Conservation (phyloP, 1,284 basidiomycete species). For the Malassezia slooffiae region DNA sequence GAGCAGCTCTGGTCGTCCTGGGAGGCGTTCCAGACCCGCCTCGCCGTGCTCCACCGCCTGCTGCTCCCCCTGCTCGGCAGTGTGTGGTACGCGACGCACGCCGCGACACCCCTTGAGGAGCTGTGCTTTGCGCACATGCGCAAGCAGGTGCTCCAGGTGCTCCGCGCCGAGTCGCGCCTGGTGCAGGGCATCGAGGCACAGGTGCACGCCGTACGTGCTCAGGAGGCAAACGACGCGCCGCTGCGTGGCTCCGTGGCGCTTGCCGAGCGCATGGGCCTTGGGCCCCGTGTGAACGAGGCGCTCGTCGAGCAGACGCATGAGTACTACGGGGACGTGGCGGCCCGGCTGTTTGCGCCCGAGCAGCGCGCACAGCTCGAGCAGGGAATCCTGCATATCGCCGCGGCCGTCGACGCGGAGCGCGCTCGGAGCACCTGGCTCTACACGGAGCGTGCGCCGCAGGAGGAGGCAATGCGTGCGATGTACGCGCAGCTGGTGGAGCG, state of each 20-base stretch:
- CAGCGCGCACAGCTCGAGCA: no score
- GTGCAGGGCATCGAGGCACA: background rate
- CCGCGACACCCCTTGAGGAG: background rate
- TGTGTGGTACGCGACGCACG: background rate
- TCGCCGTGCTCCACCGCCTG: background rate
- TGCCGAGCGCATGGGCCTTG: background rate
- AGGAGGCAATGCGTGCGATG: slow-evolving; percentile 16
- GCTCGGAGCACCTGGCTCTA: slow-evolving; percentile 23
- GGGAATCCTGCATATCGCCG: background rate
- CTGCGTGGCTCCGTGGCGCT: background rate
- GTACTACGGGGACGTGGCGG: background rate
- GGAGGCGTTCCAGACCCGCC: background rate
- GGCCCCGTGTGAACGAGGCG: background rate
- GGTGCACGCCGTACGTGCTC: background rate
- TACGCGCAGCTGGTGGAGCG: slow-evolving; percentile 19
- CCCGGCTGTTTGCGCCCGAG: no score
- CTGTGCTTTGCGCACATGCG: slow-evolving; percentile 1
- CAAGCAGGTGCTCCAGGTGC: background rate
- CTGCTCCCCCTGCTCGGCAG: background rate
- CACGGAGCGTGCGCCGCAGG: slow-evolving; percentile 11
- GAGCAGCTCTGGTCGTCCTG: no score
- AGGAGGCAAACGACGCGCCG: background rate
- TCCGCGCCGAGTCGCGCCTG: background rate
- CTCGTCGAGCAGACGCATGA: background rate
- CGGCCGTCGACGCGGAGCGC: slow-evolving; percentile 19